phyloP scores from a whole-genome alignment of 768 basidiomycete species.

The Trametes cinnabarina region DNA sequence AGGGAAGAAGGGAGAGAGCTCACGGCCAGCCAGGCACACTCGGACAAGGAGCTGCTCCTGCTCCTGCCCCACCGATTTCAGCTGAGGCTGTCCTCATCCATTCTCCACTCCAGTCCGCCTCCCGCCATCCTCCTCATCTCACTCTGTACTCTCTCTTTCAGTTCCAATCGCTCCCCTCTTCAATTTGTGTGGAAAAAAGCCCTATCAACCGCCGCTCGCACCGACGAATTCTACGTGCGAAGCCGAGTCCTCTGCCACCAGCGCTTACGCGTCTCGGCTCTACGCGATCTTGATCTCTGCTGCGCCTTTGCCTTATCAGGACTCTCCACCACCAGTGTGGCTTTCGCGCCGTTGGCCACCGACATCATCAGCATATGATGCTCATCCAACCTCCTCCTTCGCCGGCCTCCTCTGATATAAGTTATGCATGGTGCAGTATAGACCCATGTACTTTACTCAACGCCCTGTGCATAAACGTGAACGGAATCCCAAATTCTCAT shows the following conservation, averaged over 20 bases:
- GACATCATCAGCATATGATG: neutral
- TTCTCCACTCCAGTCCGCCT: neutral
- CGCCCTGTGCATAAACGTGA: neutral
- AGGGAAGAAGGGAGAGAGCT: neutral
- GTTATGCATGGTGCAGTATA: no score
- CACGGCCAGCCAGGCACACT: no score
- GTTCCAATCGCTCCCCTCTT: no score
- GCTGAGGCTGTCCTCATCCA: conserved; percentile 1
- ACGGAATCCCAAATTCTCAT: no score
- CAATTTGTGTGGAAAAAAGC: neutral
- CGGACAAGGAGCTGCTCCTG: neutral
- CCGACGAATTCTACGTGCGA: neutral
- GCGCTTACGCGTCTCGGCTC: conserved; percentile 6
- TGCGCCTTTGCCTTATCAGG: neutral
- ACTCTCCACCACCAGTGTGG: neutral
- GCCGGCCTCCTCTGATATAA: no score
- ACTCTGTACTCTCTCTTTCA: neutral
- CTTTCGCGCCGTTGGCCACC: neutral
- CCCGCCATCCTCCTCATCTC: neutral
- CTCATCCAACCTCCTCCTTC: neutral
- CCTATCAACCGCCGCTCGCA: neutral
- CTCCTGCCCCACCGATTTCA: neutral
- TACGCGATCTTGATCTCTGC: conserved; percentile 1
- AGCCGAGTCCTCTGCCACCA: conserved; percentile 8
- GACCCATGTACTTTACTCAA: neutral